A percentile compares a stretch with the other conserved stretches of the same genome.
These are phyloP conservation scores for Trametes gibbosa DNA, from an alignment of 768 basidiomycete species.

Conservation along the genomic window DNA sequence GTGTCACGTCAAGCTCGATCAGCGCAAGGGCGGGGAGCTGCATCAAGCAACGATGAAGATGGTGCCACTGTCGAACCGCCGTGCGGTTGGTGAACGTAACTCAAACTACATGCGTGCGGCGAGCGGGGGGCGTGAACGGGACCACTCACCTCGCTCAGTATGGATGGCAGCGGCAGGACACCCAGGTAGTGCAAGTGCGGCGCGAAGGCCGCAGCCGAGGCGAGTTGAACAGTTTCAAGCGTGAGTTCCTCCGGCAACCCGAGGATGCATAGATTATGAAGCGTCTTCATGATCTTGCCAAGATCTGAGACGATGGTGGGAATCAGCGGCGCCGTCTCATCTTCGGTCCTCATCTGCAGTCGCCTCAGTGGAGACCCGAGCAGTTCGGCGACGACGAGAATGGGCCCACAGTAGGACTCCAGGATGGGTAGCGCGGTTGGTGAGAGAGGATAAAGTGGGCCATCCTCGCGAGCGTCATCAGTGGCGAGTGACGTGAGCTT, in stretches of 20 bases:
- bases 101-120: constrained; percentile 1
- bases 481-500: constrained; percentile 40
- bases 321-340: constrained; percentile 31
- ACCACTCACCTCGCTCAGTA: constrained; percentile 32
- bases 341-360: constrained; percentile 46
- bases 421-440: constrained; percentile 37
- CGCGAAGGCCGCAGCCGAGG: constrained; percentile 33
- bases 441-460: constrained; percentile 14
- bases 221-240: constrained; percentile 30
- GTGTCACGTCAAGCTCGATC: constrained; percentile 38
- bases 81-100: constrained; percentile 21
- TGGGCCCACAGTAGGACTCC: constrained; percentile 43
- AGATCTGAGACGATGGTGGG: constrained; percentile 33
- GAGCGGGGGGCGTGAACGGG: not conserved
- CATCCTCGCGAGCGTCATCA: constrained; percentile 13
- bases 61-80: constrained; percentile 28
- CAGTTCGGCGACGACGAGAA: constrained; percentile 42
- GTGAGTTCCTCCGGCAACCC: constrained; percentile 34
- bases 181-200: constrained; percentile 39
- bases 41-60: constrained; percentile 35
- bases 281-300: constrained; percentile 26
- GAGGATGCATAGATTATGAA: constrained; percentile 37
- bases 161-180: constrained; percentile 32
- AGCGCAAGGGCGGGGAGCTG: constrained; percentile 33
- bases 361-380: constrained; percentile 40